Conservation (phyloP, 139 green algal species). For the Coelastrella sp. region DNA sequence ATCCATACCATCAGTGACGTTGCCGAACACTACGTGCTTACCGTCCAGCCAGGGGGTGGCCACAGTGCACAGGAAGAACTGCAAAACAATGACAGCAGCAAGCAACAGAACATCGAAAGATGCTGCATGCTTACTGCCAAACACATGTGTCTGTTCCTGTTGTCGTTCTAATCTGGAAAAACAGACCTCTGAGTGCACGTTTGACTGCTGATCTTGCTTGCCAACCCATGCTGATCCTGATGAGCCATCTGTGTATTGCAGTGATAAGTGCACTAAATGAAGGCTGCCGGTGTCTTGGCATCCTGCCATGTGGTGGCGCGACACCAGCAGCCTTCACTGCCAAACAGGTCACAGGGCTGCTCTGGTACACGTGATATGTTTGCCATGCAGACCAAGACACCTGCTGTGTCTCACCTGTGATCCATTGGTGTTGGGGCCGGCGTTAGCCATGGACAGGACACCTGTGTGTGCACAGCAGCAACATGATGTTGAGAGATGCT, state of each 20-base stretch:
- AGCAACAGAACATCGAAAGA: not conserved
- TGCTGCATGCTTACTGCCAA: not conserved
- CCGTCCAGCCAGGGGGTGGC: slow-evolving; percentile 79
- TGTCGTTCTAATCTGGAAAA: not conserved
- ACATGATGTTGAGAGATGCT: not conserved
- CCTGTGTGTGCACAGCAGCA: slow-evolving; percentile 38
- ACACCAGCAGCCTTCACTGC: too few species aligned
- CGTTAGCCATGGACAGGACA: slow-evolving; percentile 87
- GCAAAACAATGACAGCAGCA: not conserved
- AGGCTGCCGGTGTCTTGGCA: too few species aligned
- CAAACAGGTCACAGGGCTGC: too few species aligned
- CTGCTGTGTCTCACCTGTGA: slow-evolving; percentile 49
- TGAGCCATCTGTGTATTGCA: too few species aligned
- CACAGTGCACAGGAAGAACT: slow-evolving; percentile 91
- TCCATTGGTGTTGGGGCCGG: slow-evolving; percentile 86
- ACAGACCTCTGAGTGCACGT: not conserved
- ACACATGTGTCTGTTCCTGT: too few species aligned
- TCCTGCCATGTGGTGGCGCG: too few species aligned
- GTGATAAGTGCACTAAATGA: too few species aligned
- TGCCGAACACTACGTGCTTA: slow-evolving; percentile 82
- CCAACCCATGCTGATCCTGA: too few species aligned
- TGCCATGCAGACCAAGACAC: not conserved
- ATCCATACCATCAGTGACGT: slow-evolving; percentile 84
- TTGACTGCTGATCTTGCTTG: not conserved
- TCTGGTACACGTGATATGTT: too few species aligned